These are phyloP conservation scores for Aspergillus tanneri DNA, from an alignment of 2,329 filamentous ascomycete species.

Conservation along the genomic window DNA sequence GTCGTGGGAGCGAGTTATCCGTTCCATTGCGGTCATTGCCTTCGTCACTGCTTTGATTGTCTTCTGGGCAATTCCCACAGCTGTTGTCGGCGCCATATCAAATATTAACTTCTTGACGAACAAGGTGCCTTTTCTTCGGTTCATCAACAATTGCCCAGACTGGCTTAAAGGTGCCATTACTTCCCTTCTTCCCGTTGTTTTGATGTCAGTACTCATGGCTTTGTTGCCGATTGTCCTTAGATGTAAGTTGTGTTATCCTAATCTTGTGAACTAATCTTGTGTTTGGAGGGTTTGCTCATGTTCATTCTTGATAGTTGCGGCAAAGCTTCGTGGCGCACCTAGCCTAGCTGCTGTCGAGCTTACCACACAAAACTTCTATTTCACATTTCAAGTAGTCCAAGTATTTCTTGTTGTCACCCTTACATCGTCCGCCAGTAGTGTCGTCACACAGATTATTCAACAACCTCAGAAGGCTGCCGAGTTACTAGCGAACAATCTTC, in stretches of 20 bases:
- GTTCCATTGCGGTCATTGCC: conserved; percentile 66
- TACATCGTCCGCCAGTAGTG: conserved; percentile 73
- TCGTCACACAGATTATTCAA: conserved; percentile 61
- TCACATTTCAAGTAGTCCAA: conserved; percentile 69
- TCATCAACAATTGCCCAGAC: conserved; percentile 69
- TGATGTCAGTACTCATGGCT: conserved; percentile 80
- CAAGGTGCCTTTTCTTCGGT: conserved; percentile 66
- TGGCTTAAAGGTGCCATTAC: conserved; percentile 78
- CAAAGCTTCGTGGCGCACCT: conserved; percentile 76
- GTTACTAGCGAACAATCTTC: conserved; percentile 71
- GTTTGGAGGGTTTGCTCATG: neutral
- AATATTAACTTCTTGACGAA: conserved; percentile 71
- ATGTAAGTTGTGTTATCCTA: conserved; percentile 47
- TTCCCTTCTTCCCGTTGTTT: conserved; percentile 76
- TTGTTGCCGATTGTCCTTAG: conserved; percentile 80
- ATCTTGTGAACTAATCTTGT: neutral
- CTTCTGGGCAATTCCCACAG: conserved; percentile 80
- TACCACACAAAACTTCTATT: conserved; percentile 88
- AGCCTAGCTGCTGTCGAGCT: conserved; percentile 79
- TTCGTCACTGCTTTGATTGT: conserved; percentile 76
- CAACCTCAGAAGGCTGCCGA: conserved; percentile 62
- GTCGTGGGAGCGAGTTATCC: conserved; percentile 81
- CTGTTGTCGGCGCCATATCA: conserved; percentile 78
- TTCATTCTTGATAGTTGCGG: conserved; percentile 57
- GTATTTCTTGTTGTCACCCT: conserved; percentile 87